phyloP scores from a whole-genome alignment of 108 stramenopile genomes.

The Skeletonema potamos region DNA sequence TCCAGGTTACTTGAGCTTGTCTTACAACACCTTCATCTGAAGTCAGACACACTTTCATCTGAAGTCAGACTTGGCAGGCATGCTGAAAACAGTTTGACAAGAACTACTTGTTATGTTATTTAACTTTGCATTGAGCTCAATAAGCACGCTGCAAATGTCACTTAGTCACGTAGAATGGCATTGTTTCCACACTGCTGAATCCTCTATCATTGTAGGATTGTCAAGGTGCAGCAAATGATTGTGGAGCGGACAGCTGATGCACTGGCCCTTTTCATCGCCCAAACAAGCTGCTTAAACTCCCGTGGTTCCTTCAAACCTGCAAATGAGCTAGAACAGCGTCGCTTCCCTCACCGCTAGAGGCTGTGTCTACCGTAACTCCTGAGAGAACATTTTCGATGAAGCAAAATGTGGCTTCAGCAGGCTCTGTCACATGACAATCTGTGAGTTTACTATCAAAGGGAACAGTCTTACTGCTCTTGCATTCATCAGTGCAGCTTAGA shows the following conservation, averaged over 20 bases:
- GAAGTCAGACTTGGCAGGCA: too few relatives aligned
- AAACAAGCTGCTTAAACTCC: constrained; percentile 33
- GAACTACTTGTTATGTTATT: constrained; percentile 3
- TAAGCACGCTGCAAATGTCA: constrained; percentile 1
- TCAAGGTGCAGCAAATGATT: not conserved
- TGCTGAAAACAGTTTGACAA: too few relatives aligned
- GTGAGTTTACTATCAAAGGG: constrained; percentile 44
- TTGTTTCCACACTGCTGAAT: constrained; percentile 11
- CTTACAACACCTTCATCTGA: too few relatives aligned
- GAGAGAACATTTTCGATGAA: constrained; percentile 16
- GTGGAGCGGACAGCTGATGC: not conserved
- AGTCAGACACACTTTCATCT: too few relatives aligned
- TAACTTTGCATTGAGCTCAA: constrained; percentile 4
- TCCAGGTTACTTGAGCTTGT: too few relatives aligned
- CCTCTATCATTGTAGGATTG: constrained; percentile 14
- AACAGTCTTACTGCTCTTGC: constrained; percentile 32
- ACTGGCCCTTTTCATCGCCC: constrained; percentile 33
- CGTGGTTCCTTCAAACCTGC: constrained; percentile 24
- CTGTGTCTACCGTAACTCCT: constrained; percentile 23
- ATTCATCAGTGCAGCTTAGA: constrained; percentile 20
- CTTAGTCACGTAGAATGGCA: constrained; percentile 1
- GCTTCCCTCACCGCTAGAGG: not conserved
- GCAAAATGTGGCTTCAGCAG: constrained; percentile 11
- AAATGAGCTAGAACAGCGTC: not conserved
- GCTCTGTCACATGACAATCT: constrained; percentile 38